Evolutionary conservation across 2,329 filamentous ascomycete genomes (phyloP).

Genomic region (Ophiostoma novo-ulmi): DNA sequence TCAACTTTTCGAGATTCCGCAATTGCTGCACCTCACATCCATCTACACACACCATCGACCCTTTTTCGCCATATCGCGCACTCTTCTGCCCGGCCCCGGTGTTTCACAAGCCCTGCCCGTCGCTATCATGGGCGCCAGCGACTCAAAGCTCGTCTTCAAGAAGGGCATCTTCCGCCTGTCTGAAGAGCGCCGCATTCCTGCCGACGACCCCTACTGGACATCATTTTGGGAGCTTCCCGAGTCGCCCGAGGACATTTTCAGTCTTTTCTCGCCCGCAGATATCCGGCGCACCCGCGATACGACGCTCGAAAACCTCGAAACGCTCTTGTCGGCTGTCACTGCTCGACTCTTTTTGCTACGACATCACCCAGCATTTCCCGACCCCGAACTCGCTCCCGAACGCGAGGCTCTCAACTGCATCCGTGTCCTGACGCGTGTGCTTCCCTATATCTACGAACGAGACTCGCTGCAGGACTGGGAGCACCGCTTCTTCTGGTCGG

Average conservation of each 20-base stretch:
- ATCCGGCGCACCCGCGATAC: slow-evolving; percentile 83
- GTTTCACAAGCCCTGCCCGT: not conserved
- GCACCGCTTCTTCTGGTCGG: slow-evolving; percentile 85
- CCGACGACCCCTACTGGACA: slow-evolving; percentile 88
- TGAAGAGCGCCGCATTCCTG: slow-evolving; percentile 81
- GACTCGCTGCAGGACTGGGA: slow-evolving; percentile 82
- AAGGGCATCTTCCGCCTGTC: slow-evolving; percentile 95
- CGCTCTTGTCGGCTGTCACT: slow-evolving; percentile 76
- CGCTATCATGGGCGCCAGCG: slow-evolving; percentile 81
- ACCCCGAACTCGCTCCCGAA: slow-evolving; percentile 77
- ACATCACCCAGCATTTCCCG: slow-evolving; percentile 86
- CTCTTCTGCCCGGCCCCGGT: not conserved
- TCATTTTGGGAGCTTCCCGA: slow-evolving; percentile 98
- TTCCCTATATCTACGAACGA: slow-evolving; percentile 89
- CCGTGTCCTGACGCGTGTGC: slow-evolving; percentile 77
- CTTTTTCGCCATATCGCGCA: not conserved
- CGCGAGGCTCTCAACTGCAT: slow-evolving; percentile 92
- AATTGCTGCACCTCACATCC: not conserved
- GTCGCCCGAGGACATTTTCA: slow-evolving; percentile 93
- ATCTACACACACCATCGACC: not conserved
- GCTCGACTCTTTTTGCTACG: slow-evolving; percentile 75
- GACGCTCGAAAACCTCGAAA: slow-evolving; percentile 83
- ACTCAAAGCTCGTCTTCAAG: slow-evolving; percentile 98
- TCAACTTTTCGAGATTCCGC: not conserved
- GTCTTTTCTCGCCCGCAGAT: slow-evolving; percentile 82